Evolutionary conservation across 2,329 filamentous ascomycete species (phyloP), one percentile per base, ranked within the genome.

Genomic region (Fusarium newnesense): DNA sequence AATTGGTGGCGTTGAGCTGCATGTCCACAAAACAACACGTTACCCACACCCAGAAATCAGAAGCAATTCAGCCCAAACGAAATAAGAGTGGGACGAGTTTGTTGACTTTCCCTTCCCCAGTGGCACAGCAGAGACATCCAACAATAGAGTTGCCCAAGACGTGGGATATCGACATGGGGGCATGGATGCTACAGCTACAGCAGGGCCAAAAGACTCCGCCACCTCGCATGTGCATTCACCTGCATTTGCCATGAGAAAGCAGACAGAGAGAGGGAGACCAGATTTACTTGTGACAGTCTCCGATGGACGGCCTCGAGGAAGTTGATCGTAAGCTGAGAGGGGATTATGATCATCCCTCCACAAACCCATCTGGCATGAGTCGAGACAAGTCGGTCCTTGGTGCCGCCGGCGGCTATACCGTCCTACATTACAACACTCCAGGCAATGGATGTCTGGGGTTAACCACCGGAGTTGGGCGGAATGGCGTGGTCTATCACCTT

Each of bases 141-240:
- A 50, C 56, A 34, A 58, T 50, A 58, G n/a, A 36, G 42, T 58
- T 37, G 39, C 34, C 39, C 32, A 57, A 19, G 61, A 54, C 60
- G 60, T 73, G 70, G 58, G 52, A 47, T 49, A 59, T 49, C 12
- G 40, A 58, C 42, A 63, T 43, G 50, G 59, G 28, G 28, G 8
- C 66, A 70, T 66, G 67, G 67, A 39, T 54, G n/a, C 39, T 34
- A 34, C 43, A 26, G 43, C 46, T 24, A 28, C 43, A 43, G 50
- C 53, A 64, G 67, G 66, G 61, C 37, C 52, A 59, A 39, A 47
- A 47, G 46, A 64, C 66, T 71, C 70, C 67, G 70, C 71, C 74
- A 49, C 42, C 62, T 64, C 67, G 70, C 71, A 68, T 70, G 60
- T 58, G 66, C 56, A 58, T 70, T 61, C 60, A 67, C 66, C 59